Evolutionary conservation across 306 rosid species (phyloP).

Genomic region (Ceratonia siliqua): DNA sequence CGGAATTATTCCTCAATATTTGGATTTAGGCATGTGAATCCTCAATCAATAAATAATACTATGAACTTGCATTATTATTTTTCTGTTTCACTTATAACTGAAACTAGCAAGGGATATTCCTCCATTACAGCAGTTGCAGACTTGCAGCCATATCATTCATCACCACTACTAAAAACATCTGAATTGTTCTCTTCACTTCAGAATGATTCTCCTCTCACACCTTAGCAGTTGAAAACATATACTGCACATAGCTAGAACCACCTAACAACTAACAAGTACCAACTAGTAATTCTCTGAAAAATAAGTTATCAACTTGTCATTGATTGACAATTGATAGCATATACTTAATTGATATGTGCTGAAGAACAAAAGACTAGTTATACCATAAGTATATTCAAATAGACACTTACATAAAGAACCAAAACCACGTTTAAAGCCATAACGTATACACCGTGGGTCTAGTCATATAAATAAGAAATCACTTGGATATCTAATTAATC

Average conservation of each 20-base stretch:
- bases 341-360: neutral
- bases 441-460: neutral
- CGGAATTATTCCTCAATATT: neutral
- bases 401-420: neutral
- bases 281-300: neutral
- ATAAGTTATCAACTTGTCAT: neutral
- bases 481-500: neutral
- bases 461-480: conserved; percentile 1
- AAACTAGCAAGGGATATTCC: neutral
- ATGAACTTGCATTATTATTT: neutral
- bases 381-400: neutral
- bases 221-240: neutral
- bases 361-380: neutral
- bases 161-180: neutral
- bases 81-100: neutral
- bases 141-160: neutral
- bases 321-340: neutral
- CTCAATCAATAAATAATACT: neutral
- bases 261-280: neutral
- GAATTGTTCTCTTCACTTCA: neutral
- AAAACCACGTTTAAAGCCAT: neutral
- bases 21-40: neutral
- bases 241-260: neutral
- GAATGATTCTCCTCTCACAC: neutral
- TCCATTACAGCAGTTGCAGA: neutral